phyloP scores from a whole-genome alignment of 2,329 filamentous ascomycete genomes.

The Plectosphaerella cucumerina region DNA sequence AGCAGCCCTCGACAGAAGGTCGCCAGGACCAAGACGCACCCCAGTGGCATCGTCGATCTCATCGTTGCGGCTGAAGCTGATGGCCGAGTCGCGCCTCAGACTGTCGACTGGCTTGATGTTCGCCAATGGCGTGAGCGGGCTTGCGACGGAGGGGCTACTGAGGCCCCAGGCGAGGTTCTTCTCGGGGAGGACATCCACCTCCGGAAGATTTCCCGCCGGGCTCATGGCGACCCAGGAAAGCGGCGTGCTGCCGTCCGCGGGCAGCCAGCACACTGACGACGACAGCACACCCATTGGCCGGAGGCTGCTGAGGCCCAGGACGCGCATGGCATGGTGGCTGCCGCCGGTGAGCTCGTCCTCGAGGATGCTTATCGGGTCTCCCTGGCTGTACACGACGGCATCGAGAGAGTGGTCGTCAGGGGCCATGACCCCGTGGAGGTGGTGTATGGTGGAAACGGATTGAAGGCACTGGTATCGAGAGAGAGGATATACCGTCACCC shows the following conservation, averaged over 20 bases:
- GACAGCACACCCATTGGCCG: slow-evolving; percentile 8
- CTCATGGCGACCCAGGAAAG: too few species aligned
- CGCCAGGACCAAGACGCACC: not conserved
- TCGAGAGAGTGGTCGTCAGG: slow-evolving; percentile 9
- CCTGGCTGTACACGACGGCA: slow-evolving; percentile 5
- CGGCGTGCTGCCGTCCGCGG: slow-evolving; percentile 3
- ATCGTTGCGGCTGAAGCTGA: not conserved
- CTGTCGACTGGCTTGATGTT: not conserved
- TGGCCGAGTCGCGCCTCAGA: not conserved
- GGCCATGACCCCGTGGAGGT: slow-evolving; percentile 9
- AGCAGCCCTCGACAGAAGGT: not conserved
- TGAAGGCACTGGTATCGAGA: too few species aligned
- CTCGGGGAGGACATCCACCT: not conserved
- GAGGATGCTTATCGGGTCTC: slow-evolving; percentile 8
- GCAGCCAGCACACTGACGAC: slow-evolving; percentile 11
- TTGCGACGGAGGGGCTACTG: not conserved
- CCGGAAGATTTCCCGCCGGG: not conserved
- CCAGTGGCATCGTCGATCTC: too few species aligned
- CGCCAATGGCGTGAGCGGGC: not conserved
- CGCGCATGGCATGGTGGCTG: slow-evolving; percentile 3
- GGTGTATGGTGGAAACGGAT: slow-evolving; percentile 5
- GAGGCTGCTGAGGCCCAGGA: slow-evolving; percentile 9
- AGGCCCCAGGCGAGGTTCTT: not conserved
- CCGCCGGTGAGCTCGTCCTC: slow-evolving; percentile 7
- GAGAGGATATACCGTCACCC: too few species aligned